Conservation (phyloP, 2,329 filamentous ascomycete genomes). For the Neophaeococcomyces mojaviensis region DNA sequence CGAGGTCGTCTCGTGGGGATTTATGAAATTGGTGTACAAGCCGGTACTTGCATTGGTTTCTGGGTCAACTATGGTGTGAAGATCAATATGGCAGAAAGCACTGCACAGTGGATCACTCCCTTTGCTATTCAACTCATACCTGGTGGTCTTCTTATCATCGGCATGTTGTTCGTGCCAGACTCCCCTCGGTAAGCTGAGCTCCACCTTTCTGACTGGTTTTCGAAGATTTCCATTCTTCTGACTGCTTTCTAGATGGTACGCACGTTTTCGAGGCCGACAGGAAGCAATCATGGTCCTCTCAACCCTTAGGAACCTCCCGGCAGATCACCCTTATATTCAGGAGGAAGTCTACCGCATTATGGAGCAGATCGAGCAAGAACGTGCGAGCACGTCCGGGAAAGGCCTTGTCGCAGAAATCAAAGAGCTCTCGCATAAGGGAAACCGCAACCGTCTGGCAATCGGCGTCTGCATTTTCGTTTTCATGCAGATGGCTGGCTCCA, state of each 20-base stretch:
- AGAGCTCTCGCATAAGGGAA: constrained; percentile 47
- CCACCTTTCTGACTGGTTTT: no score
- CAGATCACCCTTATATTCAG: constrained; percentile 47
- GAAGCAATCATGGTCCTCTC: constrained; percentile 51
- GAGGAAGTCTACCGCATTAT: constrained; percentile 54
- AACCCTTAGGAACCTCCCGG: constrained; percentile 48
- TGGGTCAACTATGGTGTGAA: constrained; percentile 45
- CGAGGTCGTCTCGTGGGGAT: constrained; percentile 55
- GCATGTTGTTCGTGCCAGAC: constrained; percentile 26
- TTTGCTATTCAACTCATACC: constrained; percentile 55
- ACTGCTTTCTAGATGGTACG: constrained; percentile 36
- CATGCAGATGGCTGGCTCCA: constrained; percentile 41
- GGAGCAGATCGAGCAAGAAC: neutral
- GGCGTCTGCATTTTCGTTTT: constrained; percentile 47
- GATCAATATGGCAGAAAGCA: constrained; percentile 39
- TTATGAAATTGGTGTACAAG: constrained; percentile 60
- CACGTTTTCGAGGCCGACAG: constrained; percentile 61
- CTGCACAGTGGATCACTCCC: constrained; percentile 50
- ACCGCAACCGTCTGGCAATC: constrained; percentile 46
- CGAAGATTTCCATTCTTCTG: no score
- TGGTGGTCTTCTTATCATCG: constrained; percentile 25
- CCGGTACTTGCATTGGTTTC: constrained; percentile 56
- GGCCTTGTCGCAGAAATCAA: constrained; percentile 5
- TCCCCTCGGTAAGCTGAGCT: no score
- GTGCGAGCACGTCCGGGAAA: neutral